Evolutionary conservation across 2,329 filamentous ascomycete species (phyloP).

Genomic region (Cladosporium sp.): DNA sequence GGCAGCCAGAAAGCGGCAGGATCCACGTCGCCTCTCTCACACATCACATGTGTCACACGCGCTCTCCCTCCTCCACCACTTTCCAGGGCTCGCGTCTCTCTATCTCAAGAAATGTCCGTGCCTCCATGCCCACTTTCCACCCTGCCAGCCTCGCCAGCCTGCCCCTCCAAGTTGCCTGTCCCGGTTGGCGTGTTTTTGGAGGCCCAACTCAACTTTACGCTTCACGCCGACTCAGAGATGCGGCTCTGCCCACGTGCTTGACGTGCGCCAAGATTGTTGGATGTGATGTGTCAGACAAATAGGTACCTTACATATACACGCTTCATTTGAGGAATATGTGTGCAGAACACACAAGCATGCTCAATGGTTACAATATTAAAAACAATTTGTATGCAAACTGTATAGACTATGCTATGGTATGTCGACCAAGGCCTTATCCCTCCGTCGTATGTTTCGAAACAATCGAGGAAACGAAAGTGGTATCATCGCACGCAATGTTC

Average conservation of each 20-base stretch:
- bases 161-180: constrained; percentile 2
- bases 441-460: neutral
- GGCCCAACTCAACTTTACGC: neutral
- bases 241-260: constrained; percentile 17
- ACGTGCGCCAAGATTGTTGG: neutral
- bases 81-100: neutral
- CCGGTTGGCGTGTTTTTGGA: neutral
- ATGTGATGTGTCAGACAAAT: neutral
- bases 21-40: constrained; percentile 10
- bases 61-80: neutral
- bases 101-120: constrained; percentile 11
- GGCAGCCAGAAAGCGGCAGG: constrained; percentile 1
- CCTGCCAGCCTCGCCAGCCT: neutral
- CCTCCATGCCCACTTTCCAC: neutral
- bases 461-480: constrained; percentile 11
- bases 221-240: constrained; percentile 9
- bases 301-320: neutral
- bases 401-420: neutral
- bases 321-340: neutral
- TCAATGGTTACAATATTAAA: neutral
- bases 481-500: constrained; percentile 9
- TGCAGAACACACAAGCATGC: neutral
- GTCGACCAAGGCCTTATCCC: neutral
- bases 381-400: neutral
- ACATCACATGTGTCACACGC: constrained; percentile 15